A percentile compares a stretch with the other conserved stretches of the same genome.
Evolutionary conservation across 495 filamentous ascomycete genomes (phyloP).

Genomic region (Penicillium longicatenatum): DNA sequence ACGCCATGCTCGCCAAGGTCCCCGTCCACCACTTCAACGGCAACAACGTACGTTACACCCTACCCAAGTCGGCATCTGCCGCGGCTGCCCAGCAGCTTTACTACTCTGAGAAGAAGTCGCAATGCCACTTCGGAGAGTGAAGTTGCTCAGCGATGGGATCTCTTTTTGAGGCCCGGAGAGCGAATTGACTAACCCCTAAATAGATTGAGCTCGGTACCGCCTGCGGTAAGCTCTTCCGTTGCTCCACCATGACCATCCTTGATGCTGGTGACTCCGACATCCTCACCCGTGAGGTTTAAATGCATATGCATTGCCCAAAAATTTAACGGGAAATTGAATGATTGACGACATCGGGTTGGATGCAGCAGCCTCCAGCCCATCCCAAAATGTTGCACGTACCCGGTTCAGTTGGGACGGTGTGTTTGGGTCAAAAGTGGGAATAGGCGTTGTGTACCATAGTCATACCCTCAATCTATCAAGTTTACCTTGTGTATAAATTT

Average conservation of each 20-base stretch:
- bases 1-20: slow-evolving; percentile 92
- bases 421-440: slow-evolving; percentile 3
- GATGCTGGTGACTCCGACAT: slow-evolving; percentile 85
- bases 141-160: slow-evolving; percentile 51
- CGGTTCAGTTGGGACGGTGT: background rate
- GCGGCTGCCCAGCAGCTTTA: slow-evolving; percentile 31
- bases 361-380: slow-evolving; percentile 1
- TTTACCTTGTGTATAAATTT: background rate
- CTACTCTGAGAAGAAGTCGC: slow-evolving; percentile 35
- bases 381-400: background rate
- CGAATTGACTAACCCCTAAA: slow-evolving; percentile 4
- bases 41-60: slow-evolving; percentile 81
- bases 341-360: slow-evolving; percentile 4
- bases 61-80: slow-evolving; percentile 16
- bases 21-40: slow-evolving; percentile 97
- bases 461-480: slow-evolving; percentile 7
- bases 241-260: slow-evolving; percentile 90
- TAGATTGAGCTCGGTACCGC: slow-evolving; percentile 64
- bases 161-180: slow-evolving; percentile 28
- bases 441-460: slow-evolving; percentile 8
- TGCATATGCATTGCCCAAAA: background rate
- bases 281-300: slow-evolving; percentile 7
- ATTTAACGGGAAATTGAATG: slow-evolving; percentile 2
- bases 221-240: slow-evolving; percentile 77
- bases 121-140: slow-evolving; percentile 62